Evolutionary conservation across 176 grass and related monocot species (phyloP).

Genomic region (Rhynchospora tenuis): DNA sequence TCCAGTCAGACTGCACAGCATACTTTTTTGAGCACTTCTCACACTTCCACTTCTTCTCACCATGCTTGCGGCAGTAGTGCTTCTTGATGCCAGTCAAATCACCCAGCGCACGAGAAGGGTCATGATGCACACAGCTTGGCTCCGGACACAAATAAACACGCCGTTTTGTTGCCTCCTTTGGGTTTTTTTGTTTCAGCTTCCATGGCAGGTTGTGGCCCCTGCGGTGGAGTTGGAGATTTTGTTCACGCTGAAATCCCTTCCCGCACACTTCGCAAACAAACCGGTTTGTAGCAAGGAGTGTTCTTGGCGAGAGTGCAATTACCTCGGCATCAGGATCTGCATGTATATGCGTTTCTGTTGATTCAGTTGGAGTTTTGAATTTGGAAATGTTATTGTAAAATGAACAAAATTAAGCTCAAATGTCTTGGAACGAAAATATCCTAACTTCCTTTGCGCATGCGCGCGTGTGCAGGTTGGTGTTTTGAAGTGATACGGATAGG

Average conservation of each 20-base stretch:
- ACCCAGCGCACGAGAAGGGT: constrained; percentile 75
- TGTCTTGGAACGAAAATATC: not conserved
- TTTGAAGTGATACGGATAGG: not conserved
- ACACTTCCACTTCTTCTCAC: constrained; percentile 99
- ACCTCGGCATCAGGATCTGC: constrained; percentile 94
- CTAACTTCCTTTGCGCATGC: not conserved
- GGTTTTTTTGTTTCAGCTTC: constrained; percentile 99
- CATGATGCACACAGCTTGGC: constrained; percentile 93
- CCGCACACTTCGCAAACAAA: constrained; percentile 98
- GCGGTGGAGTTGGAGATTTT: constrained; percentile 98
- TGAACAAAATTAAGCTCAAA: not conserved
- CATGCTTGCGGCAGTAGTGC: constrained; percentile 99
- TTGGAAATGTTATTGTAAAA: not conserved
- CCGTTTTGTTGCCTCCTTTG: constrained; percentile 49
- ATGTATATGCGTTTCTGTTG: not conserved
- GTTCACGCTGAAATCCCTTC: constrained; percentile 97
- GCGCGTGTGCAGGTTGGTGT: not conserved
- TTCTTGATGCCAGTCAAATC: constrained; percentile 98
- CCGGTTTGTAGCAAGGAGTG: constrained; percentile 84
- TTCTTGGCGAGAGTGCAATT: constrained; percentile 81
- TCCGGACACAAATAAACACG: constrained; percentile 95
- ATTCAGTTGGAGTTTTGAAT: not conserved
- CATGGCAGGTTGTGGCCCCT: constrained; percentile 95
- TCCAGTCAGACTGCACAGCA: constrained; percentile 98
- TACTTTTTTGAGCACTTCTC: constrained; percentile 99